Evolutionary conservation across 2,329 filamentous ascomycete species (phyloP), one percentile per base, ranked within the genome.

Genomic region (Fonsecaea monophora): DNA sequence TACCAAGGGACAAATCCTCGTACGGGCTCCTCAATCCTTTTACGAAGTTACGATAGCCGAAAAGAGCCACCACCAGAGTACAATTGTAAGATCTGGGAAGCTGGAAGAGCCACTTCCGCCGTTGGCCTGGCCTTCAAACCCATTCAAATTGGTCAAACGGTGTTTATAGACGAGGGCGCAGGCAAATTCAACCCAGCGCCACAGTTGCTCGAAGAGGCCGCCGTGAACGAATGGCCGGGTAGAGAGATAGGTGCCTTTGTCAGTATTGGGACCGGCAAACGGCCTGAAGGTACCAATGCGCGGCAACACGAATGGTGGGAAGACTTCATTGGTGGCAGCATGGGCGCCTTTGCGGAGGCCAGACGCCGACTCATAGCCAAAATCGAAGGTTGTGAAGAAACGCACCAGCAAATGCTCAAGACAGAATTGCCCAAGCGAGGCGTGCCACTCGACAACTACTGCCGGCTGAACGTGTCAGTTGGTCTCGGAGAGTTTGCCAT

Each of bases 21-120:
- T 72, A 87, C 87, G 45, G 86, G 87, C 6, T 83, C 87, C 1
- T 86, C 94, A 2, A 89, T 89, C 8, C 79, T 98, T 66, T 82
- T 99, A 63, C 90, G 95, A 71, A 98, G 94, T 1, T 99, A 99
- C 79, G 94, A 98, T 77, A 98, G 95, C 15, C 87, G 94, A 74
- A 92, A 91, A 78, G 95, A 98, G 77, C 91, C 94, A 0, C 87
- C 93, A 0, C 91, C 94, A 2, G 94, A 97, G 77, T 94, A 92
- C 68, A 91, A 97, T 75, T 97, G 94, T 79, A 96, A 90, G 54
- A 95, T 99, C 65, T 99, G 95, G 95, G 90, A 99, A 80, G 95
- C 95, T 4, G 95, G 95, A 10, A 88, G 95, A 67, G 95, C 95
- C n/a, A 99, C 95, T 0, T 92, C 87, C 61, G 92, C 95, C 0